A percentile compares a stretch with the other conserved stretches of the same genome.
Evolutionary conservation across 176 grass and related monocot genomes (phyloP).

Genomic region (Bothriochloa decipiens): DNA sequence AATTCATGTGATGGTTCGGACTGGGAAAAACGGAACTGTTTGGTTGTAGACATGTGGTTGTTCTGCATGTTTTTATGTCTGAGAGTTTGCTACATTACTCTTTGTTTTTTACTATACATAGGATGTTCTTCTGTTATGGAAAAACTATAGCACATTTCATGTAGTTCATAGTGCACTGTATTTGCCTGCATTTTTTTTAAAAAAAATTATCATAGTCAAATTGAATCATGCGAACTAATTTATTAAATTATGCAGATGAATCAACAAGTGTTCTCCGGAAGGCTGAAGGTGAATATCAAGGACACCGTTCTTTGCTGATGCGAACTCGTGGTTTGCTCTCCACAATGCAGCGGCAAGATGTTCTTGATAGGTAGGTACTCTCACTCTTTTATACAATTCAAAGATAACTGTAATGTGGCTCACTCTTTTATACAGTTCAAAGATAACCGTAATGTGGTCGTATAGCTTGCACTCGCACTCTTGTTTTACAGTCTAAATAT

Average conservation of each 20-base stretch:
- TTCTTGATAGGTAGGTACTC: slow-evolving; percentile 75
- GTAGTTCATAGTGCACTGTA: slow-evolving; percentile 19
- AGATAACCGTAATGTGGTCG: not conserved
- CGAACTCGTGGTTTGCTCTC: slow-evolving; percentile 79
- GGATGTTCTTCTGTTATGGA: not conserved
- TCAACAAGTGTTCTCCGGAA: slow-evolving; percentile 72
- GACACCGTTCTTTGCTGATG: slow-evolving; percentile 82
- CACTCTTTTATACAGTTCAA: not conserved
- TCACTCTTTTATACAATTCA: not conserved
- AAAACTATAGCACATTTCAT: not conserved
- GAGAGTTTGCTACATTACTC: not conserved
- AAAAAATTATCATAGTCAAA: not conserved
- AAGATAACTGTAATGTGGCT: too few species aligned
- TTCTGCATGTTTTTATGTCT: slow-evolving; percentile 21
- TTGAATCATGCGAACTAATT: not conserved
- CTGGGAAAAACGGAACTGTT: not conserved
- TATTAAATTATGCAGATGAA: slow-evolving; percentile 66
- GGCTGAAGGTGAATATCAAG: slow-evolving; percentile 91
- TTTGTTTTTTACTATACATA: not conserved
- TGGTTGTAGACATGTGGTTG: not conserved
- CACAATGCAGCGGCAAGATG: slow-evolving; percentile 75
- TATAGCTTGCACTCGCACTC: not conserved
- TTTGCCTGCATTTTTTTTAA: not conserved
- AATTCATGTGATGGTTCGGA: not conserved
- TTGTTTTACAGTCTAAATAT: not conserved